phyloP scores from a whole-genome alignment of 805 yeast species.

The Candida ipomoeae region DNA sequence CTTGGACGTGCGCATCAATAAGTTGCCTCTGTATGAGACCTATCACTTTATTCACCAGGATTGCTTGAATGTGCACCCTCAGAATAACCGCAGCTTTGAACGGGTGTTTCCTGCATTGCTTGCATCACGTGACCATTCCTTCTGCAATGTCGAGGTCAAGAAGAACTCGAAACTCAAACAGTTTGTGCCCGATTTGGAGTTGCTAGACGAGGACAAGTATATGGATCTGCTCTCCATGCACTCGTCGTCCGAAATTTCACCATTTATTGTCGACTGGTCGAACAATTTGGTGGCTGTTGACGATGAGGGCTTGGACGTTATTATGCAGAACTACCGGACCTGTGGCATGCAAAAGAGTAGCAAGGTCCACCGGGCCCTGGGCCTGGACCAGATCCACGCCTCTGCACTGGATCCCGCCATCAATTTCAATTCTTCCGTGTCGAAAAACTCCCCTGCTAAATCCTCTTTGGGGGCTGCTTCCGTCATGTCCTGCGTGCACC shows the following conservation, averaged over 20 bases:
- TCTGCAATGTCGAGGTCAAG: constrained; percentile 17
- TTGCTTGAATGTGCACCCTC: constrained; percentile 20
- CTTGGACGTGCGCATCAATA: constrained; percentile 19
- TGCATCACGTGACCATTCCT: constrained; percentile 15
- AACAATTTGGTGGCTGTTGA: constrained; percentile 51
- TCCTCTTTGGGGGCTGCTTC: constrained; percentile 9
- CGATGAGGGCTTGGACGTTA: constrained; percentile 38
- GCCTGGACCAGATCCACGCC: constrained; percentile 8
- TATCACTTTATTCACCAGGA: constrained; percentile 19
- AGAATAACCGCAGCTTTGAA: constrained; percentile 18
- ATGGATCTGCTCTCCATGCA: constrained; percentile 12
- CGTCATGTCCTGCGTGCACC: constrained; percentile 26
- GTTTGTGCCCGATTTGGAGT: constrained; percentile 18
- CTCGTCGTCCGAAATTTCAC: constrained; percentile 14
- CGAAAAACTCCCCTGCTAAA: constrained; percentile 4
- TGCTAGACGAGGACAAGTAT: constrained; percentile 12
- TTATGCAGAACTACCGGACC: constrained; percentile 36
- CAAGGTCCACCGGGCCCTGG: constrained; percentile 12
- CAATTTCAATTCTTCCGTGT: not conserved
- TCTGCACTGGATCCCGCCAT: not conserved
- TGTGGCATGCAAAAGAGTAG: constrained; percentile 19
- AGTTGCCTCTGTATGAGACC: constrained; percentile 18
- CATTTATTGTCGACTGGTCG: constrained; percentile 58
- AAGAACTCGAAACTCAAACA: constrained; percentile 15
- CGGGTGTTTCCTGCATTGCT: constrained; percentile 19